Evolutionary conservation across 331 rosid species (phyloP).

Genomic region (Rosa hybrid): DNA sequence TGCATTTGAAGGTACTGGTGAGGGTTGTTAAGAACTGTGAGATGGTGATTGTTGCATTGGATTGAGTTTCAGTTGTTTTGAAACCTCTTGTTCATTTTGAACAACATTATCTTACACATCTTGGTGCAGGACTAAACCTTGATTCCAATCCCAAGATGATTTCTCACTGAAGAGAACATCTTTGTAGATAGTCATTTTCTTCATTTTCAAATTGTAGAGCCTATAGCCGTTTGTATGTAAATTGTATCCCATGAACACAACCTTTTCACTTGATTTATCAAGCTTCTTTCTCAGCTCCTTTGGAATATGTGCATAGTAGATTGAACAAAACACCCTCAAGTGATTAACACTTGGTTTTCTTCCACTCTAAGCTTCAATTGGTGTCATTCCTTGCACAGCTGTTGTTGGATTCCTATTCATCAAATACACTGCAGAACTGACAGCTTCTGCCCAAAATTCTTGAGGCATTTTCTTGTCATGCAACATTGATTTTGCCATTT

Average conservation of each 20-base stretch:
- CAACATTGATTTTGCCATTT: too few relatives aligned
- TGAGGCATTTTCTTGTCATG: too few relatives aligned
- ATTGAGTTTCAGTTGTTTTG: neutral
- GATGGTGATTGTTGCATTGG: neutral
- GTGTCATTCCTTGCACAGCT: neutral
- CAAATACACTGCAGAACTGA: neutral
- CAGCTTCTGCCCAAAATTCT: neutral
- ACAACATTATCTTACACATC: too few relatives aligned
- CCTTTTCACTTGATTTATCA: neutral
- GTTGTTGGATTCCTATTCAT: neutral
- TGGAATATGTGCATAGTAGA: neutral
- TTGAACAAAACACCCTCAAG: neutral
- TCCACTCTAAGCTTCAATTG: neutral
- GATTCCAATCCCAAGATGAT: neutral
- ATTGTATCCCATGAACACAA: neutral
- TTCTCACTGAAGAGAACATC: neutral
- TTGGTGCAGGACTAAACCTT: neutral
- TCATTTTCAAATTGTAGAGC: neutral
- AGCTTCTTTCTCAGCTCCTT: too few relatives aligned
- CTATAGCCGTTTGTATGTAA: neutral
- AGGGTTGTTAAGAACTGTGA: too few relatives aligned
- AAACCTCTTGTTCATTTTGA: neutral
- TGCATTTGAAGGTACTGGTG: neutral
- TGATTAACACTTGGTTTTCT: neutral
- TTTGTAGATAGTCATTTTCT: too few relatives aligned